Evolutionary conservation across 1,139 yeast genomes (phyloP).

Genomic region (Candida sanyaensis): DNA sequence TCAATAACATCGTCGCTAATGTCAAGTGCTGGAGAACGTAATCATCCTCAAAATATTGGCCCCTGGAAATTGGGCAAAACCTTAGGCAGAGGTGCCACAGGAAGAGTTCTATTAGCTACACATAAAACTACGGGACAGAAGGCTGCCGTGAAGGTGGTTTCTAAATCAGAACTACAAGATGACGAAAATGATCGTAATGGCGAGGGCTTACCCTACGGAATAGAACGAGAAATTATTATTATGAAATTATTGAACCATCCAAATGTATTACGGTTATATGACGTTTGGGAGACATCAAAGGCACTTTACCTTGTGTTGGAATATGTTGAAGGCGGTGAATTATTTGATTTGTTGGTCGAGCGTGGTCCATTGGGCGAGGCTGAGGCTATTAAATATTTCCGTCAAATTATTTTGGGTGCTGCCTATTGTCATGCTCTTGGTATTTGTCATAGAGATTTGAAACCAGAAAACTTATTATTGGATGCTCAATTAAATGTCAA

Average conservation of each 20-base stretch:
- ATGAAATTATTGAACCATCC: conserved; percentile 80
- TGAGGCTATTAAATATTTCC: conserved; percentile 73
- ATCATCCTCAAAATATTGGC: conserved; percentile 57
- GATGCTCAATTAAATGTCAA: conserved; percentile 70
- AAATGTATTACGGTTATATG: conserved; percentile 72
- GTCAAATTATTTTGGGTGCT: conserved; percentile 74
- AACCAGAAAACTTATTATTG: conserved; percentile 73
- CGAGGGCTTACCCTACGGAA: conserved; percentile 72
- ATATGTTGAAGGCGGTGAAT: conserved; percentile 83
- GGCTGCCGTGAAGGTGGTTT: conserved; percentile 82
- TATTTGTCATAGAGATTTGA: conserved; percentile 79
- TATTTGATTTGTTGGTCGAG: conserved; percentile 73
- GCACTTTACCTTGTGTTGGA: conserved; percentile 74
- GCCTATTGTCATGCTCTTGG: conserved; percentile 84
- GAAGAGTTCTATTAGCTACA: conserved; percentile 74
- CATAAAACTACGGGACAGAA: conserved; percentile 68
- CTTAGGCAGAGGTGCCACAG: conserved; percentile 81
- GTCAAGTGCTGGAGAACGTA: conserved; percentile 27
- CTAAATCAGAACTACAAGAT: conserved; percentile 56
- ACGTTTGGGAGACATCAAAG: conserved; percentile 82
- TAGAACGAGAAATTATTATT: conserved; percentile 79
- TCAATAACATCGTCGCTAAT: conserved; percentile 40
- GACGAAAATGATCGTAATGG: conserved; percentile 33
- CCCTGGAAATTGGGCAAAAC: conserved; percentile 84
- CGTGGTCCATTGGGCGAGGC: conserved; percentile 78